Conservation (phyloP, 371 early-diverging fungal species). For the Lichtheimia corymbifera region DNA sequence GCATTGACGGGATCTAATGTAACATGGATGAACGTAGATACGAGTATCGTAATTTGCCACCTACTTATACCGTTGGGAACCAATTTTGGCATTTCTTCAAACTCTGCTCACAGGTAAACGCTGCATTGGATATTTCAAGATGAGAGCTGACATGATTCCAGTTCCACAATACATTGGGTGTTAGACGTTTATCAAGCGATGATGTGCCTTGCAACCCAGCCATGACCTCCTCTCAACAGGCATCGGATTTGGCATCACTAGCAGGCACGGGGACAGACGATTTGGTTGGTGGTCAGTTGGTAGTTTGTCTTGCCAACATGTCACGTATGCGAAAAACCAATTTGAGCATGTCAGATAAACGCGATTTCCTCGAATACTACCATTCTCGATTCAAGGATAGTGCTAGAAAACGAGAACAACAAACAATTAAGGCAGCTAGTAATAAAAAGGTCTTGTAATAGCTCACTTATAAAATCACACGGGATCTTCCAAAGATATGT, state of each 20-base stretch:
- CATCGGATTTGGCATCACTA: conserved; percentile 29
- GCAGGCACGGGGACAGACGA: conserved; percentile 43
- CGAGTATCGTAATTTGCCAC: conserved; percentile 65
- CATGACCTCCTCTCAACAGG: conserved; percentile 26
- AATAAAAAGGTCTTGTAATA: conserved; percentile 1
- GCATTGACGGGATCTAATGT: conserved; percentile 10
- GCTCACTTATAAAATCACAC: too few species aligned
- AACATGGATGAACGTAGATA: conserved; percentile 47
- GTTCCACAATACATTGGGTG: conserved; percentile 61
- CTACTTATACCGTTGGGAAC: conserved; percentile 70
- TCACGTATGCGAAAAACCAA: conserved; percentile 75
- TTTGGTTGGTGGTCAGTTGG: conserved; percentile 60
- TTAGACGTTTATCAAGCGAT: conserved; percentile 52
- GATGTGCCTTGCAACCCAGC: conserved; percentile 50
- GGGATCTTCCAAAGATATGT: too few species aligned
- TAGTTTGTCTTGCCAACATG: conserved; percentile 61
- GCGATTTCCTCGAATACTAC: conserved; percentile 80
- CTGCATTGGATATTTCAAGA: background rate
- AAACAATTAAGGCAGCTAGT: conserved; percentile 1
- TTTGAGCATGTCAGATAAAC: conserved; percentile 75
- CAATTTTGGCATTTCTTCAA: conserved; percentile 57
- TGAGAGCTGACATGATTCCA: conserved; percentile 15
- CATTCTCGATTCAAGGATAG: conserved; percentile 52
- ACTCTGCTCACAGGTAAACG: conserved; percentile 59
- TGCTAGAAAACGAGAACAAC: conserved; percentile 15